phyloP scores from a whole-genome alignment of 148 eudicot genomes.

The Dianthus caryophyllus region DNA sequence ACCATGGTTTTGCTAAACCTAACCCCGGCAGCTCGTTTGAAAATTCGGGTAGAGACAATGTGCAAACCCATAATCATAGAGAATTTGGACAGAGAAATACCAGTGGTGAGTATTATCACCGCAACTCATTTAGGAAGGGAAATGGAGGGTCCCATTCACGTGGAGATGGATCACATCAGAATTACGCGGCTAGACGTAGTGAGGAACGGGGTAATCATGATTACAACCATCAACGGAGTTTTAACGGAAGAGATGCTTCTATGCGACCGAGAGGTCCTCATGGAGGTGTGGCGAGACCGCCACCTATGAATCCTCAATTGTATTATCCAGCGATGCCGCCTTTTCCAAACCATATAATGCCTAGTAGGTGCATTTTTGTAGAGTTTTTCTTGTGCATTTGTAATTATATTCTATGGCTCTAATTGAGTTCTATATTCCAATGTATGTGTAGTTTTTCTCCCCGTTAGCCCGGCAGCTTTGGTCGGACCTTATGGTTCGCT shows the following conservation, averaged over 20 bases:
- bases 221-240: constrained; percentile 54
- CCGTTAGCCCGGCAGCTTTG: constrained; percentile 41
- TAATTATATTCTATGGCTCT: not conserved
- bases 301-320: constrained; percentile 36
- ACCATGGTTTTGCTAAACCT: constrained; percentile 32
- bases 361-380: constrained; percentile 31
- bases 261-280: constrained; percentile 43
- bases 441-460: constrained; percentile 31
- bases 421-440: constrained; percentile 33
- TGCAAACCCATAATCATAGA: constrained; percentile 33
- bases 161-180: constrained; percentile 63
- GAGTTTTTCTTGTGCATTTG: not conserved
- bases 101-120: constrained; percentile 52
- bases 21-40: constrained; percentile 39
- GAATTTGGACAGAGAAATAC: constrained; percentile 47
- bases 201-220: constrained; percentile 67
- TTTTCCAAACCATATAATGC: constrained; percentile 38
- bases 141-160: constrained; percentile 55
- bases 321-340: constrained; percentile 31
- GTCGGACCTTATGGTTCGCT: constrained; percentile 38
- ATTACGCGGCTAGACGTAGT: constrained; percentile 45
- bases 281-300: constrained; percentile 42
- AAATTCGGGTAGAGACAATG: constrained; percentile 40
- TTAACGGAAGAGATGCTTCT: constrained; percentile 53
- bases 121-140: constrained; percentile 53